Evolutionary conservation across 2,329 filamentous ascomycete species (phyloP).

Genomic region (Lojkania enalia): DNA sequence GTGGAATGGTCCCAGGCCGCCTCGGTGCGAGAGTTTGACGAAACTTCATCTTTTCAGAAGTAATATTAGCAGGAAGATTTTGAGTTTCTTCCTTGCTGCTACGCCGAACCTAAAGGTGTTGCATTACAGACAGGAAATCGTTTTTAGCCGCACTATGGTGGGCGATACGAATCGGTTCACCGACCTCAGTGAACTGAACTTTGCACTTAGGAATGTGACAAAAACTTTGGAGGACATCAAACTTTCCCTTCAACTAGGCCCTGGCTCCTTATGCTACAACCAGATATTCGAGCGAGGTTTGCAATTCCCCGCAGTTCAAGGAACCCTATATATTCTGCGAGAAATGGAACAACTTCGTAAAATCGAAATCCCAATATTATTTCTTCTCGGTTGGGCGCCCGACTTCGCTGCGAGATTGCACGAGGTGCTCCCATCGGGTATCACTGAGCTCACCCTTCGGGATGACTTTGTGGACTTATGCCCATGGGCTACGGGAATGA

Average conservation of each 20-base stretch:
- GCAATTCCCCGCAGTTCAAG: no score
- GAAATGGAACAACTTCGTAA: slow-evolving; percentile 19
- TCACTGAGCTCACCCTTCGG: slow-evolving; percentile 19
- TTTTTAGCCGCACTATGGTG: no score
- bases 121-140: slow-evolving; percentile 27
- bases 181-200: slow-evolving; percentile 26
- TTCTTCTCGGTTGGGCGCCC: slow-evolving; percentile 28
- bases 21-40: slow-evolving; percentile 20
- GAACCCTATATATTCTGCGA: slow-evolving; percentile 21
- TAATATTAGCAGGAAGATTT: slow-evolving; percentile 23
- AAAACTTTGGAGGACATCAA: slow-evolving; percentile 23
- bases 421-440: slow-evolving; percentile 21
- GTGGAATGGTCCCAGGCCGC: slow-evolving; percentile 21
- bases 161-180: slow-evolving; percentile 17
- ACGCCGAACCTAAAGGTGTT: slow-evolving; percentile 24
- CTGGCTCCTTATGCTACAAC: no score
- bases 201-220: slow-evolving; percentile 20
- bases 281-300: no score
- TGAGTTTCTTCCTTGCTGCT: slow-evolving; percentile 23
- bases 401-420: slow-evolving; percentile 22
- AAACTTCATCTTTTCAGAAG: slow-evolving; percentile 27
- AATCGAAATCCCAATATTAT: slow-evolving; percentile 25
- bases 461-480: slow-evolving; percentile 28
- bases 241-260: no score
- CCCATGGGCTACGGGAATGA: slow-evolving; percentile 23